These are phyloP conservation scores for Medicago arabica DNA, from an alignment of 306 rosid species.

Conservation along the genomic window DNA sequence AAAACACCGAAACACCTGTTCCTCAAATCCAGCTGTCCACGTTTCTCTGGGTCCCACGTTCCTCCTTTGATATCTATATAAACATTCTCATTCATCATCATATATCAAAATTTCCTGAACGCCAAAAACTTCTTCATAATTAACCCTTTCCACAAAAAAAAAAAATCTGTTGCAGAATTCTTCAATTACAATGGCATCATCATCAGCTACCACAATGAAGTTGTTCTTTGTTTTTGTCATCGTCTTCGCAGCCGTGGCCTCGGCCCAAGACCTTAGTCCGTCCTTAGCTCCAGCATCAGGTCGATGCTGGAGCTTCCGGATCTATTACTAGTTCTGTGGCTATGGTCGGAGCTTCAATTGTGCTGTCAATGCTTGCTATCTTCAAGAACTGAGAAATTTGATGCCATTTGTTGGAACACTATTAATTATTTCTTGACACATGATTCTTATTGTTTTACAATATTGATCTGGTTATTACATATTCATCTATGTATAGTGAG, in stretches of 20 bases:
- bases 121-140: background rate
- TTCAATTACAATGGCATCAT: conserved; percentile 56
- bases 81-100: background rate
- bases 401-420: background rate
- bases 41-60: background rate
- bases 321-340: conserved; percentile 40
- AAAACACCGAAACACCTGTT: background rate
- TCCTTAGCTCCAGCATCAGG: conserved; percentile 44
- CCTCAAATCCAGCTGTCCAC: background rate
- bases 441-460: background rate
- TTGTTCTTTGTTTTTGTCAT: conserved; percentile 11
- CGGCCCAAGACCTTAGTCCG: conserved; percentile 47
- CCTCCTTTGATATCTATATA: background rate
- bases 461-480: background rate
- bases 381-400: conserved; percentile 33
- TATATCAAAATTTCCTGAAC: background rate
- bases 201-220: conserved; percentile 18
- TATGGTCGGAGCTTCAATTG: conserved; percentile 44
- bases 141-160: background rate
- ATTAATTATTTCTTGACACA: background rate
- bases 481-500: background rate
- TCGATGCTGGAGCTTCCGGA: conserved; percentile 4
- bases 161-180: too few relatives aligned
- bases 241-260: conserved; percentile 36
- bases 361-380: conserved; percentile 40